Base-by-base conservation (phyloP, 169 alveolate genomes). In the Plasmodium coatneyi region DNA sequence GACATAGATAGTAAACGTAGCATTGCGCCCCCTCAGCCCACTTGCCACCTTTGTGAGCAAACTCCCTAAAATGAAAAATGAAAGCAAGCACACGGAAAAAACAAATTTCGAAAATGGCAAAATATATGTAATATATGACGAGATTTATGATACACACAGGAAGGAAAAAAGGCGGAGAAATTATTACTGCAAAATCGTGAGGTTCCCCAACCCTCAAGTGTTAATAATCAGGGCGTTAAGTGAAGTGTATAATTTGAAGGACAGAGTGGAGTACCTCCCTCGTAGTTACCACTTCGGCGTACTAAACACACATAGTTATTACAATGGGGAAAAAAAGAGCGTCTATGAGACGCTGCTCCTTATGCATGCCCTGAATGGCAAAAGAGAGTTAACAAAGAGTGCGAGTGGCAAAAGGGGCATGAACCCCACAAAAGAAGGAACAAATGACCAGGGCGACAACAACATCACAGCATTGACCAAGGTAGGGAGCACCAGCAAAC, bases 321-420 rank as follows among this genome's bases (percentile, higher is more conserved):
- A 60, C 71, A 89, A 89, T 89, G 89, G 89, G 25, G 79, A 89
- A 28, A 72, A 89, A 80, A 89, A 56, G 76, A 39, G 94, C 71
- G 36, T 89, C n/a, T 89, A 89, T 52, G 94, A 89, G 81, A 78
- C 94, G 32, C 70, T 89, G 46, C 82, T 39, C 49, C 66, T 89
- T 28, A 30, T 89, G 71, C 46, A 89, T 89, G 71, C 94, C n/a
- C 66, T 89, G 54, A 60, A 14, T 7, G 36, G 76, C 71, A 70
- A 66, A 60, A 60, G 28, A 16, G 56, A 60, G 32, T 12, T 74
- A 41, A 34, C 52, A 74, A 84, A 22, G n/a, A 39, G 66, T n/a
- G 78, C 19, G 39, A 30, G 43, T n/a, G 46, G 9, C 22, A 7
- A 49, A 49, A 5, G 22, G 60, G 25, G 60, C 6, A 22, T 49